Evolutionary conservation across 2,329 filamentous ascomycete genomes (phyloP).

Genomic region (Epichloe gansuensis): DNA sequence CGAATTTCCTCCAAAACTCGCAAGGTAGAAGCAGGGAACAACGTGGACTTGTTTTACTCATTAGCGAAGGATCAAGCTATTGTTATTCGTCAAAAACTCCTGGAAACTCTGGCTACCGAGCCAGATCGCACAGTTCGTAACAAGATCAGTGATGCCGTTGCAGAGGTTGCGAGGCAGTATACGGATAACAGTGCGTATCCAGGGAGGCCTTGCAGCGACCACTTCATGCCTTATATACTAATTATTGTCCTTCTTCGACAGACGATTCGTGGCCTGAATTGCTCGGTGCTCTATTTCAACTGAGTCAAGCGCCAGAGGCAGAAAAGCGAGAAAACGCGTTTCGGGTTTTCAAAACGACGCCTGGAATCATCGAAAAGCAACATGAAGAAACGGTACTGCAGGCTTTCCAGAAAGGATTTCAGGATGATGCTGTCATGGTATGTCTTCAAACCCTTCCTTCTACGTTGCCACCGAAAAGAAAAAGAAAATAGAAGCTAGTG

Average conservation of each 20-base stretch:
- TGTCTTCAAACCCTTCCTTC: conserved; percentile 12
- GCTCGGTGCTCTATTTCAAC: conserved; percentile 71
- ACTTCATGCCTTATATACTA: not conserved
- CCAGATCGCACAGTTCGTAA: conserved; percentile 65
- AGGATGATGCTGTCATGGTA: conserved; percentile 73
- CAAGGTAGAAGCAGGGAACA: conserved; percentile 60
- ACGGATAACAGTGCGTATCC: conserved; percentile 66
- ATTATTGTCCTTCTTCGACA: conserved; percentile 25
- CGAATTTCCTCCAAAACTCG: conserved; percentile 82
- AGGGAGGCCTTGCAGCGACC: too few species aligned
- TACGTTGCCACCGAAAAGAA: not conserved
- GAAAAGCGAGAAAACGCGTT: conserved; percentile 87
- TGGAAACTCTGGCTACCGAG: conserved; percentile 66
- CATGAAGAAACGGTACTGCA: conserved; percentile 82
- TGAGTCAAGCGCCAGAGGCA: conserved; percentile 74
- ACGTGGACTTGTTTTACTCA: conserved; percentile 75
- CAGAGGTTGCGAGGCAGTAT: conserved; percentile 90
- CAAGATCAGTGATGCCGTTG: conserved; percentile 96
- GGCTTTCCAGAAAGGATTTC: conserved; percentile 86
- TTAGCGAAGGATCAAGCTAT: conserved; percentile 61
- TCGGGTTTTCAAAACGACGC: conserved; percentile 89
- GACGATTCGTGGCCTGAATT: conserved; percentile 84
- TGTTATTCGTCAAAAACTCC: conserved; percentile 71
- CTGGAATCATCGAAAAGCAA: conserved; percentile 89
- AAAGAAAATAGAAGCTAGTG: not conserved